These are phyloP conservation scores for Symbiodinium natans DNA, from an alignment of 73 alveolate species.

Conservation along the genomic window DNA sequence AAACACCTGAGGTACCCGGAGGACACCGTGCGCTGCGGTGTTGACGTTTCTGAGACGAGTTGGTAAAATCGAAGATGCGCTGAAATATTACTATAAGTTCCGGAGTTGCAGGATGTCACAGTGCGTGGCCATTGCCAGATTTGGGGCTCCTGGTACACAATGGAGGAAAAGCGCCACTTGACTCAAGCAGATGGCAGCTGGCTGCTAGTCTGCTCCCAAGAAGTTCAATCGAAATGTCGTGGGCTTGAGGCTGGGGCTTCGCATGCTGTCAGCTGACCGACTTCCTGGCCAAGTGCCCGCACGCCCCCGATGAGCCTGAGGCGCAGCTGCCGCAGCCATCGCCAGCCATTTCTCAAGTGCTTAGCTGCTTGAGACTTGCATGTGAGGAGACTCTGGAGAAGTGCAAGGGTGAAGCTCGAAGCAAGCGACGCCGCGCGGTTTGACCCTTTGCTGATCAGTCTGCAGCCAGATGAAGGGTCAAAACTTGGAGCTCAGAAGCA, in stretches of 20 bases:
- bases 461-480: too few species aligned
- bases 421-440: neutral
- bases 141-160: slow-evolving; percentile 84
- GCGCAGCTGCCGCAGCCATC: neutral
- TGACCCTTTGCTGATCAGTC: too few species aligned
- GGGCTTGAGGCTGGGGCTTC: slow-evolving; percentile 49
- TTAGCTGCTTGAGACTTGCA: too few species aligned
- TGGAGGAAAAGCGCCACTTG: slow-evolving; percentile 41
- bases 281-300: slow-evolving; percentile 37
- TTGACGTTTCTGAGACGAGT: neutral
- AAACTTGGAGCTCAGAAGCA: too few species aligned
- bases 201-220: too few species aligned
- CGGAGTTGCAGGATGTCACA: slow-evolving; percentile 21
- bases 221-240: neutral
- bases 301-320: slow-evolving; percentile 33
- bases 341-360: too few species aligned
- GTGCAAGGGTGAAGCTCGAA: slow-evolving; percentile 6
- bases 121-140: slow-evolving; percentile 83
- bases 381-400: neutral
- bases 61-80: neutral
- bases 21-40: neutral
- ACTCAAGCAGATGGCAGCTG: neutral
- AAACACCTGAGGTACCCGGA: neutral
- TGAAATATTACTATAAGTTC: too few species aligned
- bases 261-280: slow-evolving; percentile 63